Evolutionary conservation across 164 flowering plant species (phyloP).

Genomic region (Litsea cubeba): DNA sequence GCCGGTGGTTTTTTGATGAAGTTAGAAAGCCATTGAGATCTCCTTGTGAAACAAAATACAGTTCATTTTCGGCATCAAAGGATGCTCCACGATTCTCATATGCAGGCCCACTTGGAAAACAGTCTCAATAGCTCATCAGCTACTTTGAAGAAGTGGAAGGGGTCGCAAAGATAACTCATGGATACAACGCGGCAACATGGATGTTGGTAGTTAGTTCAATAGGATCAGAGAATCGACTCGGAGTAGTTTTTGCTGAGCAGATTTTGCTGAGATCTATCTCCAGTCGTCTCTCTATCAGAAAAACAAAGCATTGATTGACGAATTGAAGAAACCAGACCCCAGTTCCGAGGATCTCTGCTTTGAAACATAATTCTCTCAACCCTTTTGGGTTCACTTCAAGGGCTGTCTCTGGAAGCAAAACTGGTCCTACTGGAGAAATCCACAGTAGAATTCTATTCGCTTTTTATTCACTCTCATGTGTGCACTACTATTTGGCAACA

Average conservation of each 20-base stretch:
- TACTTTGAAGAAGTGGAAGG: slow-evolving; percentile 71
- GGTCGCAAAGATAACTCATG: slow-evolving; percentile 11
- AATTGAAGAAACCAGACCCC: slow-evolving; percentile 16
- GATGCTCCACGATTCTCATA: slow-evolving; percentile 73
- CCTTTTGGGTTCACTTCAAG: slow-evolving; percentile 21
- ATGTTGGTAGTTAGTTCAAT: slow-evolving; percentile 17
- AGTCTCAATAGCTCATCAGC: slow-evolving; percentile 69
- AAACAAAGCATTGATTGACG: slow-evolving; percentile 23
- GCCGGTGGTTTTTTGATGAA: slow-evolving; percentile 45
- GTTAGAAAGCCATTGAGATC: slow-evolving; percentile 39
- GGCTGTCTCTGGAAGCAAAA: slow-evolving; percentile 37
- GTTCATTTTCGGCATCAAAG: slow-evolving; percentile 24
- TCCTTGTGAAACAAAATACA: slow-evolving; percentile 42
- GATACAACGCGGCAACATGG: slow-evolving; percentile 22
- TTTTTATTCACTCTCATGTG: slow-evolving; percentile 22
- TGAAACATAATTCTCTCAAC: slow-evolving; percentile 20
- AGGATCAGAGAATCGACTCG: slow-evolving; percentile 10
- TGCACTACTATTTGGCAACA: slow-evolving; percentile 26
- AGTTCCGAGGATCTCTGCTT: slow-evolving; percentile 28
- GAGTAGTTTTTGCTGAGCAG: no score
- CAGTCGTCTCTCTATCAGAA: slow-evolving; percentile 26
- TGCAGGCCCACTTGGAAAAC: slow-evolving; percentile 77
- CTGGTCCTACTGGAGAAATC: slow-evolving; percentile 34
- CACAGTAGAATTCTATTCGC: slow-evolving; percentile 27
- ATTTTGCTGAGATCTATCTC: slow-evolving; percentile 15